Conservation (phyloP, 164 flowering plant species). For the Piper betle region DNA sequence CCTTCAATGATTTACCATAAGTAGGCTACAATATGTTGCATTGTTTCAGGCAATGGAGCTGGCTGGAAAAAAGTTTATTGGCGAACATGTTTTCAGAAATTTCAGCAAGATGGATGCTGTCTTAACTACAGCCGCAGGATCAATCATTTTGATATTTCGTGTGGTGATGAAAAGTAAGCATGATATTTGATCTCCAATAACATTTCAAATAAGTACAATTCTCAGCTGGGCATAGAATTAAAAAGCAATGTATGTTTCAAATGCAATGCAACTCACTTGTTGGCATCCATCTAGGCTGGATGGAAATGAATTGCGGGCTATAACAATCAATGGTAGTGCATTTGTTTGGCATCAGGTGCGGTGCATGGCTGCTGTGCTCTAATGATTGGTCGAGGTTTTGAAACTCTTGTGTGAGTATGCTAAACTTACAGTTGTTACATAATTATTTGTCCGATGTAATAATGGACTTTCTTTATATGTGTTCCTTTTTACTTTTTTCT, state of each 20-base stretch:
- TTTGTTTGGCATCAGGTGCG: conserved; percentile 95
- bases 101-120: conserved; percentile 96
- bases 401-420: conserved; percentile 54
- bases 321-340: conserved; percentile 73
- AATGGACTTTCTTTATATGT: no score
- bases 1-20: not conserved
- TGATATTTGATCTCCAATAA: no score
- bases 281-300: conserved; percentile 1
- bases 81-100: conserved; percentile 92
- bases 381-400: conserved; percentile 88
- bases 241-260: no score
- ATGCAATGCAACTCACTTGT: not conserved
- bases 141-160: conserved; percentile 38
- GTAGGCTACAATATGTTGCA: not conserved
- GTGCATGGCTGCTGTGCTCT: conserved; percentile 90
- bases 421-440: not conserved
- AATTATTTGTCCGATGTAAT: not conserved
- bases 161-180: conserved; percentile 43
- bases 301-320: conserved; percentile 43
- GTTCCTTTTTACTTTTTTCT: no score
- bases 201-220: no score
- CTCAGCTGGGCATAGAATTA: no score
- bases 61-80: conserved; percentile 66
- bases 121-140: conserved; percentile 67
- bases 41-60: conserved; percentile 53